Conservation (phyloP, 139 green algal species). For the Chlamydomonas sp. region DNA sequence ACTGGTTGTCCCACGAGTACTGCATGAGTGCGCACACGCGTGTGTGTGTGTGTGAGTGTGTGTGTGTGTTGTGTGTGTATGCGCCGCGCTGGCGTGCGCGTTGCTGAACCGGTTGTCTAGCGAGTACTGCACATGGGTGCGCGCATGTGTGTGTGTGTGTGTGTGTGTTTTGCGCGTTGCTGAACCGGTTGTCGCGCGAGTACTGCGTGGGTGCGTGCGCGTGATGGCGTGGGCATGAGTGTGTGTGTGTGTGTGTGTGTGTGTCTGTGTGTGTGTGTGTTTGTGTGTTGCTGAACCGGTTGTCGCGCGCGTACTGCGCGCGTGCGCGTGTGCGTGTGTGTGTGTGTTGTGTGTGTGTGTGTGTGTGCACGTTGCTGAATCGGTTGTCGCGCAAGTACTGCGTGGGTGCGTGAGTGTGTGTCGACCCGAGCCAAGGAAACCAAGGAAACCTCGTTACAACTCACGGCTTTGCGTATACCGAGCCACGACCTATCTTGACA, state of each 20-base stretch:
- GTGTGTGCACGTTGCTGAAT: no score
- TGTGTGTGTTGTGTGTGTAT: constrained; percentile 3
- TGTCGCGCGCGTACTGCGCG: neutral
- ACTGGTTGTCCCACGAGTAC: neutral
- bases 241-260: constrained; percentile 5
- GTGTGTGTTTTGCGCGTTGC: neutral
- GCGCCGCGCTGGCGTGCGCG: neutral
- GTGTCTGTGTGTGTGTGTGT: neutral
- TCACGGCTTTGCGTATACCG: no score
- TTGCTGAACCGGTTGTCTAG: neutral
- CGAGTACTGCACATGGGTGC: neutral
- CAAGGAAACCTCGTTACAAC: no score
- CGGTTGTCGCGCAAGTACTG: no score
- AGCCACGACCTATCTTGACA: no score
- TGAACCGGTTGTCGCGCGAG: constrained; percentile 1
- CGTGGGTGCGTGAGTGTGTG: no score
- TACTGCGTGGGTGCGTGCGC: neutral
- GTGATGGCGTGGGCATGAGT: neutral
- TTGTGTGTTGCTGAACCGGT: neutral
- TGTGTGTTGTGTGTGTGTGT: no score
- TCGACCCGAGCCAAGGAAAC: no score
- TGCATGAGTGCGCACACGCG: neutral
- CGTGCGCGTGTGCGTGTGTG: no score
- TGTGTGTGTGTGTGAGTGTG: constrained; percentile 7
- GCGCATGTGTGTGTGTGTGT: constrained; percentile 8